Evolutionary conservation across 2,329 filamentous ascomycete genomes (phyloP), one percentile per base, ranked within the genome.

Genomic region (Xylariaceae sp.): DNA sequence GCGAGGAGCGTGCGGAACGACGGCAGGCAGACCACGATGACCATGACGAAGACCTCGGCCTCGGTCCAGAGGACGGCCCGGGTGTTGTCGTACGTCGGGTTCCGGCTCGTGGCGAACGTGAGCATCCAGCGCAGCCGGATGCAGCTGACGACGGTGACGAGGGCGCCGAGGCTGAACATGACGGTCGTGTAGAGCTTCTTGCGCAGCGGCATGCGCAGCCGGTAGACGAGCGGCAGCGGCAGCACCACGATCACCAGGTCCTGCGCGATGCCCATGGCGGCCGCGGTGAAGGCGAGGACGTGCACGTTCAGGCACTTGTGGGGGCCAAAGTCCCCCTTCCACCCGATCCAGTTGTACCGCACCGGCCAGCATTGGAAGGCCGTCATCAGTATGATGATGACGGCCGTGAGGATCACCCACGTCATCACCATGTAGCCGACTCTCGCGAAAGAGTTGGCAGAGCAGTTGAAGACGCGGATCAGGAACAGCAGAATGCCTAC

Each of bases 401-500:
- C 19, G 8, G 33, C 16, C 22, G 33, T 18, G 10, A 38, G 3
- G 4, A 32, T 29, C 14, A 43, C 35, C 38, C 37, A 39, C 5
- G 10, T 22, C n/a, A 37, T 40, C 11, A 39, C 25, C 3, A 37
- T 30, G 21, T 29, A 32, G 12, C 35, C 35, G 9, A 33, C 24
- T 15, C 12, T 25, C n/a, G 19, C 30, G 14, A 42, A 39, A 2
- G 21, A 23, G 14, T 14, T 9, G 9, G n/a, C 7, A 19, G 25
- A 11, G 16, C 34, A 19, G 13, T 5, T n/a, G 26, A 43, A 43
- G 27, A 39, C 31, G 6, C 36, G 32, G 6, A 37, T 25, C 22
- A 41, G 32, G 24, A 43, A 43, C 22, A 38, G 19, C n/a, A 43
- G 35, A 11, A 43, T 25, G 16, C 57, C 51, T 10, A 60, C 35